Evolutionary conservation across 441 rosid genomes (phyloP).

Genomic region (Populus hybrid): DNA sequence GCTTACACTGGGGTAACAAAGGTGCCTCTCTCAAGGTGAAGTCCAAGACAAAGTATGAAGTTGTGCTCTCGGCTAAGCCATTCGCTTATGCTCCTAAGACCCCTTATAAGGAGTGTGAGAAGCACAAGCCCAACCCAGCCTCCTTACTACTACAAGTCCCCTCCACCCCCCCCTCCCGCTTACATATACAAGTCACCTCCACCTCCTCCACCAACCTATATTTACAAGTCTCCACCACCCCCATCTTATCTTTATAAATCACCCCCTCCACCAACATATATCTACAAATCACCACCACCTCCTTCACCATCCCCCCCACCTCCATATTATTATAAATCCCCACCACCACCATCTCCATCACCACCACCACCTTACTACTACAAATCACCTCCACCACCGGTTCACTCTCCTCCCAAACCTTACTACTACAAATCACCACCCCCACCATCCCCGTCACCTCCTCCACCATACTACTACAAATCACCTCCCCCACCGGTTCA

Average conservation of each 20-base stretch:
- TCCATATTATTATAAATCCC: conserved; percentile 24
- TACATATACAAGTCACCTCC: conserved; percentile 49
- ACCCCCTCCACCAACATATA: conserved; percentile 19
- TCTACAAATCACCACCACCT: conserved; percentile 34
- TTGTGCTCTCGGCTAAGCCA: conserved; percentile 67
- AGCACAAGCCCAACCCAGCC: conserved; percentile 46
- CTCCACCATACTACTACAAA: conserved; percentile 24
- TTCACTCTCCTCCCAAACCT: neutral
- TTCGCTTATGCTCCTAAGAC: conserved; percentile 83
- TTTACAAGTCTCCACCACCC: conserved; percentile 45
- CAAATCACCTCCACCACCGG: conserved; percentile 27
- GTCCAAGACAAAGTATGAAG: conserved; percentile 69
- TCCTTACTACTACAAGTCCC: conserved; percentile 45
- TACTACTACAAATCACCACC: conserved; percentile 27
- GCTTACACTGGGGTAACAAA: conserved; percentile 54
- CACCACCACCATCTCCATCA: conserved; percentile 25
- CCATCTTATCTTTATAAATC: conserved; percentile 7
- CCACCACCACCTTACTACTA: conserved; percentile 18
- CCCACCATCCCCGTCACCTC: conserved; percentile 13
- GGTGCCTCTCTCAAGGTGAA: conserved; percentile 66
- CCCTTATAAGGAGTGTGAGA: conserved; percentile 69
- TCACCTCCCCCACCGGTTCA: conserved; percentile 43
- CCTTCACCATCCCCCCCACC: too few relatives aligned
- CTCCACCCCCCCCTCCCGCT: conserved; percentile 33
- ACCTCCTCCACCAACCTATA: conserved; percentile 27